Evolutionary conservation across 208 protist species (phyloP).

Genomic region (Histomonas meleagridis): DNA sequence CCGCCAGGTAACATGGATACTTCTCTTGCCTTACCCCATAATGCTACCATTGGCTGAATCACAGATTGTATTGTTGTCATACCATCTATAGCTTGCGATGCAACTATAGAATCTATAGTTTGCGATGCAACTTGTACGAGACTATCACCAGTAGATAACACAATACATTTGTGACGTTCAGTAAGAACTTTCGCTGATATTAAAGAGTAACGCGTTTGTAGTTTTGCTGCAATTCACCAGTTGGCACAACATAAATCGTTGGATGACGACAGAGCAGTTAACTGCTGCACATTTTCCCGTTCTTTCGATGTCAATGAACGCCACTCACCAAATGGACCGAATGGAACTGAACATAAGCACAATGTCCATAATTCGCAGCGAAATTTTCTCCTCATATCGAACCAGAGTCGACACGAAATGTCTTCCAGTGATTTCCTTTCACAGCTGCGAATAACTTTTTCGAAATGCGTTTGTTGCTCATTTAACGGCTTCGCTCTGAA

Average conservation of each 20-base stretch:
- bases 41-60: background rate
- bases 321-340: slow-evolving; percentile 22
- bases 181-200: background rate
- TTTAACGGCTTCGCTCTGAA: too few relatives aligned
- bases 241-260: slow-evolving; percentile 1
- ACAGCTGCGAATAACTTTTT: too few relatives aligned
- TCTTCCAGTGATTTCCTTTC: too few relatives aligned
- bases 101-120: slow-evolving; percentile 14
- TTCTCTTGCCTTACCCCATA: background rate
- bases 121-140: slow-evolving; percentile 27
- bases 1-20: background rate
- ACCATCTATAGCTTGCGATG: too few relatives aligned
- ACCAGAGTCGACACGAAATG: too few relatives aligned
- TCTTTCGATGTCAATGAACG: background rate
- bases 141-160: background rate
- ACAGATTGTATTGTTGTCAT: slow-evolving; percentile 24
- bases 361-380: too few relatives aligned
- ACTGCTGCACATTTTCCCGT: background rate
- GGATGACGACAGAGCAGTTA: background rate
- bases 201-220: background rate
- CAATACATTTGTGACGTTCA: background rate
- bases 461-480: too few relatives aligned
- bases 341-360: slow-evolving; percentile 5
- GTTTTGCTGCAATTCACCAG: background rate
- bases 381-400: too few relatives aligned